These are phyloP conservation scores for Carex kokanica DNA, from an alignment of 176 grass and related monocot species.

Conservation along the genomic window DNA sequence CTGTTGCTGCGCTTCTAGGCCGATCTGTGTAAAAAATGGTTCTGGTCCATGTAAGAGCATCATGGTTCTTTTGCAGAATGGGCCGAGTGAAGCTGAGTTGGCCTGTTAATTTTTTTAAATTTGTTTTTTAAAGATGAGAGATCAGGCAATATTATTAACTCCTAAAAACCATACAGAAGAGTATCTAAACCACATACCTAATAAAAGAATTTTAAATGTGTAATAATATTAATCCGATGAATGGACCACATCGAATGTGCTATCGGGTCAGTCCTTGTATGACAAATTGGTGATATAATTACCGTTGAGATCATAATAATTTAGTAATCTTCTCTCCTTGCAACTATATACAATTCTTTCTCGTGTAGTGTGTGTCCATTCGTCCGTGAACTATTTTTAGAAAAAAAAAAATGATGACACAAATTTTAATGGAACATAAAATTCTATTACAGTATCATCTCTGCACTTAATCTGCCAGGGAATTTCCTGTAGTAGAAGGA, in stretches of 20 bases:
- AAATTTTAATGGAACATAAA: not conserved
- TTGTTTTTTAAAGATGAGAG: not conserved
- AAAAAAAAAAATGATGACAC: not conserved
- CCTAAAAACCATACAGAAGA: not conserved
- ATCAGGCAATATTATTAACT: not conserved
- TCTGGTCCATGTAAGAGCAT: not conserved
- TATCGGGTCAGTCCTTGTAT: not conserved
- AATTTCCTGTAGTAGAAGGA: not conserved
- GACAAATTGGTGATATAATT: not conserved
- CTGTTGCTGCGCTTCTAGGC: too few species aligned
- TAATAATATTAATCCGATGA: not conserved
- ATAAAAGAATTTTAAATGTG: not conserved
- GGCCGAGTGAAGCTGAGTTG: not conserved
- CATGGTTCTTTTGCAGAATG: not conserved
- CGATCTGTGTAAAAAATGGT: too few species aligned
- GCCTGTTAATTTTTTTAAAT: not conserved
- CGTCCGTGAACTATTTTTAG: not conserved
- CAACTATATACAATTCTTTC: not conserved
- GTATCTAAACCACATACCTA: not conserved
- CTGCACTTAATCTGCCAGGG: not conserved
- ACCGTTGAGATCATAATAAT: not conserved
- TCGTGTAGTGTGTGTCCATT: not conserved
- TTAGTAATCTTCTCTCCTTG: not conserved
- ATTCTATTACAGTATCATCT: not conserved
- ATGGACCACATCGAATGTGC: not conserved